phyloP scores from a whole-genome alignment of 306 rosid species.

The Neltuma alba region DNA sequence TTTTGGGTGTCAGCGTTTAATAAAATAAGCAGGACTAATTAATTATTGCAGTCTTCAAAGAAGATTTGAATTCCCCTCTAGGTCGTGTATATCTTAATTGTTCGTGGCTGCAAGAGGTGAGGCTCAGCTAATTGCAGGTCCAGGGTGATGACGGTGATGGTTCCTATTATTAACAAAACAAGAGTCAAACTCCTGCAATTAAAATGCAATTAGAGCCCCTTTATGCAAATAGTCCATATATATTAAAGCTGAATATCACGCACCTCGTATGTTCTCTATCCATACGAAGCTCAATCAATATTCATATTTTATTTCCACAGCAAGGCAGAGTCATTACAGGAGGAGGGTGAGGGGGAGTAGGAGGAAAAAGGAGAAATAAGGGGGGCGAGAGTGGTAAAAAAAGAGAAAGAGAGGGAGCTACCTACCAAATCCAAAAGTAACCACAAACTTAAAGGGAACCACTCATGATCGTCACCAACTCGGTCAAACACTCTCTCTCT shows the following conservation, averaged over 20 bases:
- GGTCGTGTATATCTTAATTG: not conserved
- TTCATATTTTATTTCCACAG: not conserved
- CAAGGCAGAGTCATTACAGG: no score
- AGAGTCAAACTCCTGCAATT: slow-evolving; percentile 29
- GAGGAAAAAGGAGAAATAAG: no score
- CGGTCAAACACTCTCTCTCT: slow-evolving; percentile 48
- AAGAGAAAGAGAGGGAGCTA: slow-evolving; percentile 29
- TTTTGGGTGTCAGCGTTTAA: not conserved
- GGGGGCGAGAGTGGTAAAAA: not conserved
- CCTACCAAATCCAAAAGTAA: slow-evolving; percentile 49
- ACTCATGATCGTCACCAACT: slow-evolving; percentile 58
- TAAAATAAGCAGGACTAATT: not conserved
- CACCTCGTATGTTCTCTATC: no score
- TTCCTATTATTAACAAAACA: slow-evolving; percentile 3
- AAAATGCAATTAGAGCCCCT: not conserved
- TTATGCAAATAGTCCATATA: not conserved
- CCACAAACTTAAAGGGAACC: slow-evolving; percentile 40
- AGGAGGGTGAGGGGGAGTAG: no score
- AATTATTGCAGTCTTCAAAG: not conserved
- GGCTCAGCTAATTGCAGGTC: slow-evolving; percentile 6
- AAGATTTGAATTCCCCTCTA: not conserved
- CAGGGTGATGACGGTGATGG: not conserved
- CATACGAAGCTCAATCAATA: no score
- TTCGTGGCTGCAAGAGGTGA: slow-evolving; percentile 8
- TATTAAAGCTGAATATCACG: not conserved